These are phyloP conservation scores for Arachis hypogaea DNA, from an alignment of 306 rosid species.

Conservation along the genomic window DNA sequence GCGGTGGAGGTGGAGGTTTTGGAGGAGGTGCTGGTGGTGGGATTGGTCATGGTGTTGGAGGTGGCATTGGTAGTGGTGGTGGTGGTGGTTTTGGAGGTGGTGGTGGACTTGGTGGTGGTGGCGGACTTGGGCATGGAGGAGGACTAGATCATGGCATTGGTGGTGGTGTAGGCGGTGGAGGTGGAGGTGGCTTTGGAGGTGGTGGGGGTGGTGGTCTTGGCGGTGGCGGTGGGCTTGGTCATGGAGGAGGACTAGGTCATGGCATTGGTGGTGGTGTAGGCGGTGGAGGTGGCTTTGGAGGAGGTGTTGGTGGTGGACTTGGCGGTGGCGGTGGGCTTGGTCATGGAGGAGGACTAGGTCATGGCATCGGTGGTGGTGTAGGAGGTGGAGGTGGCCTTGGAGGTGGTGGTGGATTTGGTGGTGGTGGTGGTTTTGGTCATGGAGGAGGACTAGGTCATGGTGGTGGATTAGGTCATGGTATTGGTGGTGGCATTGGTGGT, in stretches of 20 bases:
- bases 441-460: too few relatives aligned
- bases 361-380: slow-evolving; percentile 44
- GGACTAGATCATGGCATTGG: slow-evolving; percentile 13
- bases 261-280: slow-evolving; percentile 33
- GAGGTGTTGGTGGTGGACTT: slow-evolving; percentile 31
- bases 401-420: slow-evolving; percentile 35
- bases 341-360: slow-evolving; percentile 23
- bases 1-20: slow-evolving; percentile 25
- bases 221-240: slow-evolving; percentile 22
- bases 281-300: slow-evolving; percentile 22
- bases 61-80: slow-evolving; percentile 3
- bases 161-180: slow-evolving; percentile 4
- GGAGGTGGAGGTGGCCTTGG: slow-evolving; percentile 46
- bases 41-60: background rate
- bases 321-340: slow-evolving; percentile 35
- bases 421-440: background rate
- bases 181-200: background rate
- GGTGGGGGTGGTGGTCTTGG: slow-evolving; percentile 36
- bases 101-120: background rate
- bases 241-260: slow-evolving; percentile 7
- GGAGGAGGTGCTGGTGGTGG: slow-evolving; percentile 34
- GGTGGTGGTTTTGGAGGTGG: slow-evolving; percentile 28
- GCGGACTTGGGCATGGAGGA: slow-evolving; percentile 9
- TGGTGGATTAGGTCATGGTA: too few relatives aligned
- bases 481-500: slow-evolving; percentile 21